A percentile compares a stretch with the other conserved stretches of the same genome.
Conservation (phyloP, 768 basidiomycete genomes). For the Chlorophyllum brunneum region DNA sequence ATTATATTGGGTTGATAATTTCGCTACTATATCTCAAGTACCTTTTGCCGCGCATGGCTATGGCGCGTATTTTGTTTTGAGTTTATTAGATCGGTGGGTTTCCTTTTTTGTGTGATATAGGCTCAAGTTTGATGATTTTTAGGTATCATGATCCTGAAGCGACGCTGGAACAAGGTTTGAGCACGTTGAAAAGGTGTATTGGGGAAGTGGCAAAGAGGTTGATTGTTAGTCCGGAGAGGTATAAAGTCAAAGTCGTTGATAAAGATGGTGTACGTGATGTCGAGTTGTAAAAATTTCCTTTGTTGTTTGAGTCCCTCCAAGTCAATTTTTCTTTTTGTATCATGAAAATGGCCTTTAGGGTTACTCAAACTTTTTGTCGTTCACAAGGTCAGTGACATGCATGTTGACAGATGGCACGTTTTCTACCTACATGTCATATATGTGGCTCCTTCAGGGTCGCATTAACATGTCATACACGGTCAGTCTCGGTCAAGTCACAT, state of each 20-base stretch:
- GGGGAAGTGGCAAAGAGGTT: conserved; percentile 83
- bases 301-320: neutral
- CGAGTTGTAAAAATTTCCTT: conserved; percentile 44
- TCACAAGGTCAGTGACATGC: too few relatives aligned
- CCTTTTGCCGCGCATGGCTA: conserved; percentile 97
- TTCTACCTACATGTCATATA: too few relatives aligned
- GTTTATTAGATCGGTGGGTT: conserved; percentile 86
- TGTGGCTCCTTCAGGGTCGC: too few relatives aligned
- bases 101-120: neutral
- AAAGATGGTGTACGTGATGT: conserved; percentile 85
- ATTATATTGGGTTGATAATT: conserved; percentile 95
- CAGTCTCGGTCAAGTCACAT: too few relatives aligned
- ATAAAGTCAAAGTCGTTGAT: conserved; percentile 90
- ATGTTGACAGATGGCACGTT: too few relatives aligned
- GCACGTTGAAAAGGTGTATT: conserved; percentile 80
- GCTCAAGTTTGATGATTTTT: conserved; percentile 3
- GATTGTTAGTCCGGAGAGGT: conserved; percentile 74
- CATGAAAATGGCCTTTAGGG: too few relatives aligned
- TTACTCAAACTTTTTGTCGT: too few relatives aligned
- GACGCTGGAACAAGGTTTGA: conserved; percentile 80
- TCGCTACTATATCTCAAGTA: conserved; percentile 84
- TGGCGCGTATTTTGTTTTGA: conserved; percentile 87
- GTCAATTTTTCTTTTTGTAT: too few relatives aligned
- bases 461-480: too few relatives aligned
- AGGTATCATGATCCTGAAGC: conserved; percentile 93